phyloP scores from a whole-genome alignment of 164 flowering plant species.

The Vitis rotundifolia region DNA sequence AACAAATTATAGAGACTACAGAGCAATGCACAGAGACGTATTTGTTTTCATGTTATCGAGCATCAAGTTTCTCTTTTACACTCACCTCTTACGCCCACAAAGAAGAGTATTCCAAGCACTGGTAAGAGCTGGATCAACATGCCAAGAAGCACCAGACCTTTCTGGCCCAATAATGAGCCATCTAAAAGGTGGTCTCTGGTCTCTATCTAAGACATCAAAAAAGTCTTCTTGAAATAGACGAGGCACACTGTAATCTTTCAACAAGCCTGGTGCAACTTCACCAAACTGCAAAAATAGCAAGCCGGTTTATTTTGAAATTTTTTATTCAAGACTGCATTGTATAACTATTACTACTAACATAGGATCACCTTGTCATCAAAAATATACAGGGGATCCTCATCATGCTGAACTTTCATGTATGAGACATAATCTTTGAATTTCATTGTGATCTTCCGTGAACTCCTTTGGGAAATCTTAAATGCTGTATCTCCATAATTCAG shows the following conservation, averaged over 20 bases:
- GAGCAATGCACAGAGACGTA: not conserved
- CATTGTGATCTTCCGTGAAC: constrained; percentile 64
- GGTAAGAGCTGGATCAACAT: constrained; percentile 97
- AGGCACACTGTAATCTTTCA: constrained; percentile 87
- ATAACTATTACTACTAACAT: not conserved
- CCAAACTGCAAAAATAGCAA: constrained; percentile 66
- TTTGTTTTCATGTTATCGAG: not conserved
- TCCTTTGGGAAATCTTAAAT: constrained; percentile 83
- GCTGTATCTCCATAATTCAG: constrained; percentile 66
- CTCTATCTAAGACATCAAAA: constrained; percentile 71
- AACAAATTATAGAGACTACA: not conserved
- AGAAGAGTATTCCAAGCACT: constrained; percentile 99
- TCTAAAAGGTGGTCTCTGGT: constrained; percentile 82
- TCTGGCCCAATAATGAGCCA: constrained; percentile 98
- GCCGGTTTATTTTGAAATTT: not conserved
- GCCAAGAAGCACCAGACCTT: constrained; percentile 99
- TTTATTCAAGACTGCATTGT: not conserved
- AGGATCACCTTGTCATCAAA: constrained; percentile 83
- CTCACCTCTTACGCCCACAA: constrained; percentile 89
- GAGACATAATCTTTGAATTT: constrained; percentile 83
- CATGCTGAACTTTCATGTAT: constrained; percentile 83
- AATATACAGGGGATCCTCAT: constrained; percentile 94
- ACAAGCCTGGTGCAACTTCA: constrained; percentile 72
- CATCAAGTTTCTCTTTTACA: too few relatives aligned
- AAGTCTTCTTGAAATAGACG: constrained; percentile 83